A percentile compares a stretch with the other conserved stretches of the same genome.
Evolutionary conservation across 352 stramenopile species (phyloP).

Genomic region (Phytophthora boehmeriae): DNA sequence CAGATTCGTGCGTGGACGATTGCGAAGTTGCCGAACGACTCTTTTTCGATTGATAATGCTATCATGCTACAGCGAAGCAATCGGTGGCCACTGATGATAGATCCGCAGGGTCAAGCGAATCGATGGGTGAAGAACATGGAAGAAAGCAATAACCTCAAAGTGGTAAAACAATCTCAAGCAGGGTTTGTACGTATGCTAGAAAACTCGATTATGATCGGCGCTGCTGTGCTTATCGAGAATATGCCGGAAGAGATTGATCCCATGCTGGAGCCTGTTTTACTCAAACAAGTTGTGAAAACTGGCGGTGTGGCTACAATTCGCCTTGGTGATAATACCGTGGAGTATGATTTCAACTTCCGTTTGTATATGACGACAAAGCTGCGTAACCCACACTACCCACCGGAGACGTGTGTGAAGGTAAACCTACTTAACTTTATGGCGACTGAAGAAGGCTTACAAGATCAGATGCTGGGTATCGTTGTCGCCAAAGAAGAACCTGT

Average conservation of each 20-base stretch:
- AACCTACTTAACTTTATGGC: slow-evolving; percentile 98
- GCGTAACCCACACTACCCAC: slow-evolving; percentile 94
- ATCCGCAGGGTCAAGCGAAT: slow-evolving; percentile 95
- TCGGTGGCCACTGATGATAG: slow-evolving; percentile 97
- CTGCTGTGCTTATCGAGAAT: slow-evolving; percentile 94
- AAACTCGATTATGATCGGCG: slow-evolving; percentile 95
- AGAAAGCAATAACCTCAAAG: slow-evolving; percentile 88
- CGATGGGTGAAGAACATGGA: slow-evolving; percentile 97
- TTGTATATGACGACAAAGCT: slow-evolving; percentile 96
- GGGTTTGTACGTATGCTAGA: slow-evolving; percentile 96
- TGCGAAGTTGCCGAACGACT: slow-evolving; percentile 94
- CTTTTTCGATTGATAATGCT: slow-evolving; percentile 95
- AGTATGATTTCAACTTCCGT: slow-evolving; percentile 94
- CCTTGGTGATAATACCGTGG: slow-evolving; percentile 93
- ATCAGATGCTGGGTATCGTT: slow-evolving; percentile 96
- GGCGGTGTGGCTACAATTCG: slow-evolving; percentile 91
- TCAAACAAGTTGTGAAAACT: slow-evolving; percentile 93
- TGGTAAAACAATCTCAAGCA: slow-evolving; percentile 93
- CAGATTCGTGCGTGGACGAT: slow-evolving; percentile 95
- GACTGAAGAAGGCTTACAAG: slow-evolving; percentile 93
- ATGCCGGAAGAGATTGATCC: slow-evolving; percentile 94
- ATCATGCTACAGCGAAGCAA: slow-evolving; percentile 94
- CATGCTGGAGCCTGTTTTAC: slow-evolving; percentile 93
- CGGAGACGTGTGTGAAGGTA: slow-evolving; percentile 96
- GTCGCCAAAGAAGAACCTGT: slow-evolving; percentile 94